Evolutionary conservation across 192 early-diverging fungal genomes (phyloP), one percentile per base, ranked within the genome.

Genomic region (Entomortierella chlamydospora): DNA sequence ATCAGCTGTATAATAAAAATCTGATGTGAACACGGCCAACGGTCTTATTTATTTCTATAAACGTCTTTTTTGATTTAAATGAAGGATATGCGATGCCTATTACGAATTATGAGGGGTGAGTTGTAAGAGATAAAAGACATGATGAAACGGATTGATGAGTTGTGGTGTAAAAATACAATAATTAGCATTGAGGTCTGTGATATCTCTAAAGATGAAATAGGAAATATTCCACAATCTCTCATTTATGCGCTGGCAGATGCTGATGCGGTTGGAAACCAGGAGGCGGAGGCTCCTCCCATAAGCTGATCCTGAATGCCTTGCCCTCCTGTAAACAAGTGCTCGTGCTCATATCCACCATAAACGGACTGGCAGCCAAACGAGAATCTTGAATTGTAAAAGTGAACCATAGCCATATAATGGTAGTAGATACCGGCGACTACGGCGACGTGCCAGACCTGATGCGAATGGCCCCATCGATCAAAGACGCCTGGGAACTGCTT

Each of bases 401-500:
- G 82, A 4, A 89, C 61, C 50, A 84, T 81, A 10, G 89, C 89
- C 58, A 72, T 71, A 61, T 90, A 90, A 70, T 90, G 89, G 55
- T 85, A 87, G 55, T 83, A 90, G 52, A 90, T 90, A 10, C 89
- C 90, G 3, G 85, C 77, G 26, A 87, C 86, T 22, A 91, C 90
- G 71, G 82, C 85, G 20, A 88, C 76, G 61, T 91, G 90, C 90
- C 90, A 91, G 47, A 88, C 64, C 30, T 87, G 86, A 74, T 91
- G 90, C 52, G 86, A 87, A 47, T 87, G 85, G 39, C 90, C 90
- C 62, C 81, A 79, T 37, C 70, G 68, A 64, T 91, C 90, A 83
- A 89, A 89, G 49, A 74, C 47, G 11, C 90, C 90, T 5, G 90
- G 90, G 41, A 79, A 90, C 57, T 84, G 83, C 56, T 85, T 85